Evolutionary conservation across 768 basidiomycete genomes (phyloP).

Genomic region (Mrakia gelida): DNA sequence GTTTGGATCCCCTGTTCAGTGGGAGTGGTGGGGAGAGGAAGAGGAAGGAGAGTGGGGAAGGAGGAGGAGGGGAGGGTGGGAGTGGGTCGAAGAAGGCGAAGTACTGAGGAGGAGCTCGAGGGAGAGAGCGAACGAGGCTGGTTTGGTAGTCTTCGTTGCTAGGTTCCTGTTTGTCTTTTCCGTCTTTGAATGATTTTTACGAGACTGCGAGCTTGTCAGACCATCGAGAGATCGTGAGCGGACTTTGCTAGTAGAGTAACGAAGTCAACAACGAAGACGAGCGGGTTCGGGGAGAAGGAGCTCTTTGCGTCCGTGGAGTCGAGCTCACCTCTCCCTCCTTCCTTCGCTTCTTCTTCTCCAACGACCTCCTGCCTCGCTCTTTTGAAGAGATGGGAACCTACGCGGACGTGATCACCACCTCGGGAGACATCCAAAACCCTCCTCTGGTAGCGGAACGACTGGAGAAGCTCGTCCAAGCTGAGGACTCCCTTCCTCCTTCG

Average conservation of each 20-base stretch:
- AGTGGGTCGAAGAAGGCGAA: conserved; percentile 14
- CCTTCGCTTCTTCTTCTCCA: neutral
- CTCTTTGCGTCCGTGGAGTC: neutral
- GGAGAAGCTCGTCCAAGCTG: neutral
- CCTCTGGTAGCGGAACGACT: neutral
- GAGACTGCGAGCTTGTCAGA: neutral
- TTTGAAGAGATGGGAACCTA: neutral
- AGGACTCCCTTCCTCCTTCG: neutral
- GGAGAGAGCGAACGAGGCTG: too few species aligned
- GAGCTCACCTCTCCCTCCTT: conserved; percentile 2
- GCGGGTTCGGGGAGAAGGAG: neutral
- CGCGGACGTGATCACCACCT: neutral
- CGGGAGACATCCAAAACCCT: neutral
- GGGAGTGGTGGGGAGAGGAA: neutral
- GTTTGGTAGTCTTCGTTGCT: neutral
- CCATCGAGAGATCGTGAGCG: neutral
- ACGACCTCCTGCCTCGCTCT: neutral
- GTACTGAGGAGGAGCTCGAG: conserved; percentile 2
- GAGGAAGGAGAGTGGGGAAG: conserved; percentile 6
- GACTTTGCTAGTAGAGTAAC: neutral
- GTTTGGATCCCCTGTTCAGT: conserved; percentile 5
- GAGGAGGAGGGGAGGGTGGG: conserved; percentile 3
- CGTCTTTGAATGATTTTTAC: neutral
- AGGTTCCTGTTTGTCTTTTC: neutral
- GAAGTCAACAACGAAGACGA: neutral